A percentile compares a stretch with the other conserved stretches of the same genome.
Conservation (phyloP, 768 basidiomycete genomes). For the Ramaria sp. region DNA sequence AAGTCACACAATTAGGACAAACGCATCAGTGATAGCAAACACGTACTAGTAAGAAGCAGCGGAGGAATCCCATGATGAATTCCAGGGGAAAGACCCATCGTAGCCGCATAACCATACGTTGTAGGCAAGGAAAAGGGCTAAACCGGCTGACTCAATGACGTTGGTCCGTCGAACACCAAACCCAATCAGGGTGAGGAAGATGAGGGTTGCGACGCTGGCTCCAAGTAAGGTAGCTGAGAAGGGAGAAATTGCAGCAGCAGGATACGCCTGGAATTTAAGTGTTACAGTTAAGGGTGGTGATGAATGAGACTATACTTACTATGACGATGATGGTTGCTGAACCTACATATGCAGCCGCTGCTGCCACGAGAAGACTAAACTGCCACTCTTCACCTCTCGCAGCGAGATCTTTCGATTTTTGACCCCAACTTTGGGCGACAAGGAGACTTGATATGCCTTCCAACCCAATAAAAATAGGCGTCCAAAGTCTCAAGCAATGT, state of each 20-base stretch:
- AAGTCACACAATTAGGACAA: background rate
- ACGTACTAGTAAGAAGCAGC: slow-evolving; percentile 68
- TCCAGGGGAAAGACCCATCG: slow-evolving; percentile 60
- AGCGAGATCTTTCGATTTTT: slow-evolving; percentile 62
- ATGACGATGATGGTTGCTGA: slow-evolving; percentile 83
- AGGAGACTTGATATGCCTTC: slow-evolving; percentile 79
- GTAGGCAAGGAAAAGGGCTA: slow-evolving; percentile 82
- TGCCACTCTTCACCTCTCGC: slow-evolving; percentile 68
- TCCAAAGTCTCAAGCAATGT: slow-evolving; percentile 52
- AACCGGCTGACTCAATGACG: slow-evolving; percentile 81
- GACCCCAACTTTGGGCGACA: slow-evolving; percentile 72
- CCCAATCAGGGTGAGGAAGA: slow-evolving; percentile 88
- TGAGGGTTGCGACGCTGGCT: slow-evolving; percentile 74
- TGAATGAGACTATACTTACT: slow-evolving; percentile 32
- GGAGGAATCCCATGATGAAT: slow-evolving; percentile 17
- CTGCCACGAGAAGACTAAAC: slow-evolving; percentile 62
- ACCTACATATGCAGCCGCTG: slow-evolving; percentile 69
- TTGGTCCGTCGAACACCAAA: slow-evolving; percentile 84
- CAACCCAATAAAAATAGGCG: slow-evolving; percentile 70
- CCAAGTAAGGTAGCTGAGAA: slow-evolving; percentile 85
- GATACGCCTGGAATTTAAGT: slow-evolving; percentile 47
- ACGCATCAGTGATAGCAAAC: background rate
- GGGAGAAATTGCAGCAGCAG: slow-evolving; percentile 72
- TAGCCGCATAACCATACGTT: slow-evolving; percentile 86
- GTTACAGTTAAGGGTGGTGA: background rate